phyloP scores from a whole-genome alignment of 2,329 filamentous ascomycete species.

The Penicillium frequentans region DNA sequence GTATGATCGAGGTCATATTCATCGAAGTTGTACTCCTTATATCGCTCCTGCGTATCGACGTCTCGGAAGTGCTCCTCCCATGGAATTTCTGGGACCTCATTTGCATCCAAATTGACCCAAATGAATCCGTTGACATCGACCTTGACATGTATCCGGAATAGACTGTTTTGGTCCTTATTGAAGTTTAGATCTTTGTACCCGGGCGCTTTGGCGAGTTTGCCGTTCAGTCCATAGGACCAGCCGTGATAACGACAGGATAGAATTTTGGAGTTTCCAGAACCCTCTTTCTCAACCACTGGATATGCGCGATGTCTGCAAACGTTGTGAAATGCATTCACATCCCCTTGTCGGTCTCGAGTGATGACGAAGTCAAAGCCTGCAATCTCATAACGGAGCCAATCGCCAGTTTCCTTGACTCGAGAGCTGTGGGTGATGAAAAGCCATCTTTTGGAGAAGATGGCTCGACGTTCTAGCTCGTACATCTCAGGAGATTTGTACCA shows the following conservation, averaged over 20 bases:
- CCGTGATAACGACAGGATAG: conserved; percentile 23
- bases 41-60: conserved; percentile 23
- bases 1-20: conserved; percentile 21
- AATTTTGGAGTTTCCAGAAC: conserved; percentile 21
- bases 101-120: conserved; percentile 25
- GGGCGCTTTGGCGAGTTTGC: conserved; percentile 23
- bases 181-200: conserved; percentile 18
- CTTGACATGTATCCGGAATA: conserved; percentile 22
- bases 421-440: conserved; percentile 24
- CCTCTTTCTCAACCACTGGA: conserved; percentile 22
- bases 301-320: conserved; percentile 24
- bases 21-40: conserved; percentile 21
- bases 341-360: conserved; percentile 19
- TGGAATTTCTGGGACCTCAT: conserved; percentile 18
- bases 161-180: conserved; percentile 20
- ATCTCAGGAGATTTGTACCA: conserved; percentile 25
- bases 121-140: conserved; percentile 24
- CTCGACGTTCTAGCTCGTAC: conserved; percentile 24
- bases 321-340: conserved; percentile 25
- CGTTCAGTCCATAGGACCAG: conserved; percentile 26
- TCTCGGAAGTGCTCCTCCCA: conserved; percentile 23
- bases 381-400: conserved; percentile 24
- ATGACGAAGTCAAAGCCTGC: conserved; percentile 24
- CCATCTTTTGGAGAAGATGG: conserved; percentile 24
- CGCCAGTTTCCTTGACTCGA: conserved; percentile 18